phyloP scores from a whole-genome alignment of 1,284 basidiomycete species.

The Microbotryum scabiosae region DNA sequence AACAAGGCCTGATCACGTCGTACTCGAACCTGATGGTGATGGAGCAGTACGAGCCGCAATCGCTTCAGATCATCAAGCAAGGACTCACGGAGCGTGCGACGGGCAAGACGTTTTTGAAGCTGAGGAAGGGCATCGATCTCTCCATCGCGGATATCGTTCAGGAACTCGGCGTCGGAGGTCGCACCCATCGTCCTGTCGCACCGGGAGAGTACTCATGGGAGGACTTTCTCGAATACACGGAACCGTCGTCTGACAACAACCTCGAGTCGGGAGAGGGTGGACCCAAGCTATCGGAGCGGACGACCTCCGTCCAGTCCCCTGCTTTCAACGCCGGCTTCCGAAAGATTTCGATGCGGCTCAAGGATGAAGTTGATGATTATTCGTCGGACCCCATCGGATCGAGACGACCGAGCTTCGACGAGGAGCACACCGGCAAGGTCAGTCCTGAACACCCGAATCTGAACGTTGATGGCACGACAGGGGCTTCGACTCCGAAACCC shows the following conservation, averaged over 20 bases:
- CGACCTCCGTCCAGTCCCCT: no score
- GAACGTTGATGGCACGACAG: no score
- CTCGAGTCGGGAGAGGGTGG: neutral
- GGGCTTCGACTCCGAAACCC: no score
- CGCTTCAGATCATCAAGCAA: slow-evolving; percentile 7
- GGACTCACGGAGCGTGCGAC: neutral
- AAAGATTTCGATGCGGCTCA: no score
- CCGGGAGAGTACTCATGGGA: slow-evolving; percentile 10
- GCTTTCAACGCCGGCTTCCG: no score
- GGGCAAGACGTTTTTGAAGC: slow-evolving; percentile 1
- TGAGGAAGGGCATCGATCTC: slow-evolving; percentile 15
- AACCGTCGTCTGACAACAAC: neutral
- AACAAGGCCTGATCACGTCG: slow-evolving; percentile 38
- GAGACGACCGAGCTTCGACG: no score
- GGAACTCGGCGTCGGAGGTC: slow-evolving; percentile 9
- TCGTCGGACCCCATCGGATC: no score
- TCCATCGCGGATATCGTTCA: slow-evolving; percentile 14
- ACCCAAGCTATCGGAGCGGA: no score
- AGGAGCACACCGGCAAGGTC: no score
- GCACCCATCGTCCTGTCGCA: neutral
- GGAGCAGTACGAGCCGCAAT: slow-evolving; percentile 11
- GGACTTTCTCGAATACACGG: slow-evolving; percentile 3
- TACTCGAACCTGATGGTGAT: slow-evolving; percentile 34
- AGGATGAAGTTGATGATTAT: no score
- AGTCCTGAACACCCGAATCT: no score